Conservation (phyloP, 371 early-diverging fungal genomes). For the Quaeritorhiza haematococci region DNA sequence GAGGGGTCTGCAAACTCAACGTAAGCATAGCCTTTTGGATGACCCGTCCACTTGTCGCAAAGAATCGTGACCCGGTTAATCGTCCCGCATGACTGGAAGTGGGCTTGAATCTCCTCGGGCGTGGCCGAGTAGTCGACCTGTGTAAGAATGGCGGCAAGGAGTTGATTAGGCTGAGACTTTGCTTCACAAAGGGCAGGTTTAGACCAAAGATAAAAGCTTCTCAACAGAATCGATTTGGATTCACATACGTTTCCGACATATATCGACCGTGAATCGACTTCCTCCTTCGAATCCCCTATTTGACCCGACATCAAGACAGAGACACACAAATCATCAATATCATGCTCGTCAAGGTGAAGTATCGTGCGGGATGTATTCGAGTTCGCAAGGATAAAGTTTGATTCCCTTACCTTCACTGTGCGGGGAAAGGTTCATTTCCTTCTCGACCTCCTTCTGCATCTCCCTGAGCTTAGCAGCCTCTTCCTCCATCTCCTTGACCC, state of each 20-base stretch:
- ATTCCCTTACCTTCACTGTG: background rate
- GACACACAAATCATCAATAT: too few species aligned
- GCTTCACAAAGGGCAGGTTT: background rate
- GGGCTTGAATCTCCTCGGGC: constrained; percentile 93
- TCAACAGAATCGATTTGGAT: background rate
- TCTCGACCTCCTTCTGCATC: constrained; percentile 85
- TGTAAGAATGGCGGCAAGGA: background rate
- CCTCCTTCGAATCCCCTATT: constrained; percentile 43
- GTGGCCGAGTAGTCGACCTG: constrained; percentile 91
- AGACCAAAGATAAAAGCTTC: constrained; percentile 4
- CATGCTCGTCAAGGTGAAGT: too few species aligned
- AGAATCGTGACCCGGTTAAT: constrained; percentile 95
- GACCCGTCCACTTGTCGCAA: constrained; percentile 90
- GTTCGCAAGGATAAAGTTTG: too few species aligned
- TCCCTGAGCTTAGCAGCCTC: constrained; percentile 91
- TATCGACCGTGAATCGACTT: constrained; percentile 86
- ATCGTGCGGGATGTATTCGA: too few species aligned
- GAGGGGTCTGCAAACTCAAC: constrained; percentile 90
- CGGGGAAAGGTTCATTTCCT: constrained; percentile 58
- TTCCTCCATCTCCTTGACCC: constrained; percentile 87
- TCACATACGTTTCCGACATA: constrained; percentile 86
- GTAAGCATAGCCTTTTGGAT: constrained; percentile 97
- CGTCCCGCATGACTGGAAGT: constrained; percentile 93
- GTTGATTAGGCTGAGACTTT: background rate
- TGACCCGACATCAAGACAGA: constrained; percentile 3